Conservation (phyloP, 805 yeast species). For the Phaffomyces thermotolerans region DNA sequence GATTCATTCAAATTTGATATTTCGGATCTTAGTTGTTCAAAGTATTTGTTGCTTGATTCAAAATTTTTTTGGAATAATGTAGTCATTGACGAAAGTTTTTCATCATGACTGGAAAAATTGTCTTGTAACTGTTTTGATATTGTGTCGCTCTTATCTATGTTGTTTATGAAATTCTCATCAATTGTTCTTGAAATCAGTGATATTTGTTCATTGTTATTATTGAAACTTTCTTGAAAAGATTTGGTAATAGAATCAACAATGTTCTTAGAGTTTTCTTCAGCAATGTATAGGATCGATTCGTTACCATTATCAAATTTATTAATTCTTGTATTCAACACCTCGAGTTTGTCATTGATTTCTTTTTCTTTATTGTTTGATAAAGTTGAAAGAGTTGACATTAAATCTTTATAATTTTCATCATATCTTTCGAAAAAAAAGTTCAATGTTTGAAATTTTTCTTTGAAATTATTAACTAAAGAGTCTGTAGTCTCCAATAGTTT, state of each 20-base stretch:
- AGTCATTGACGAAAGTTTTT: neutral
- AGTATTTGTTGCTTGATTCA: neutral
- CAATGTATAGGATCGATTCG: neutral
- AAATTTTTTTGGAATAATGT: neutral
- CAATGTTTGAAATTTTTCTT: neutral
- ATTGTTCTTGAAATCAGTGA: neutral
- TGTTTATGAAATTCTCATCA: neutral
- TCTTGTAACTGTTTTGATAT: neutral
- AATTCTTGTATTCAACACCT: neutral
- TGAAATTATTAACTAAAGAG: neutral
- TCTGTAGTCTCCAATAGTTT: neutral
- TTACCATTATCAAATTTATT: neutral
- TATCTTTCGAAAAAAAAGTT: neutral
- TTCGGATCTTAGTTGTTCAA: neutral
- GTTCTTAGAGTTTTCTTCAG: neutral
- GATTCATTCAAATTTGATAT: neutral
- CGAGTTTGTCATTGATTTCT: neutral
- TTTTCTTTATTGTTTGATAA: neutral
- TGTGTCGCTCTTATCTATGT: neutral
- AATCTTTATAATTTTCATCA: neutral
- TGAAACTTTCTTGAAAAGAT: neutral
- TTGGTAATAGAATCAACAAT: neutral
- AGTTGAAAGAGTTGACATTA: neutral
- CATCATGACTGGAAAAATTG: neutral
- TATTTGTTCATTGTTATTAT: neutral